Evolutionary conservation across 2,329 filamentous ascomycete species (phyloP), one percentile per base, ranked within the genome.

Genomic region (Exophiala bonariae): DNA sequence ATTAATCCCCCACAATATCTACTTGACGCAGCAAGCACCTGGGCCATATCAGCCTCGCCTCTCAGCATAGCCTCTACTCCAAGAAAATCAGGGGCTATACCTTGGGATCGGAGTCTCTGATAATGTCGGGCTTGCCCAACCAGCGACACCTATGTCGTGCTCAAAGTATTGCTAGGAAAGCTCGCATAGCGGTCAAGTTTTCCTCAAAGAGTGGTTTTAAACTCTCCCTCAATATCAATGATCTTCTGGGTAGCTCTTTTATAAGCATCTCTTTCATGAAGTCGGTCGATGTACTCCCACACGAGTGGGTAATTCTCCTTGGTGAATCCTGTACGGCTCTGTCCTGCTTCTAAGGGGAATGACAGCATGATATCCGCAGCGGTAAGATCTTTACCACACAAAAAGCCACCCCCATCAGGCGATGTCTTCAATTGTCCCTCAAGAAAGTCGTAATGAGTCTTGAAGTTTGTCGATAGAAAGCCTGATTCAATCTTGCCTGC

Each of bases 281-380:
- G 40, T 4, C 55, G 58, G 3, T 67, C 59, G 31, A 67, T 57
- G 54, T 70, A 74, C 6, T 57, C 60, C 40, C 56, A 61, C 34
- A 74, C 42, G 34, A 57, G 55, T 22, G 73, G 72, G 49, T 67
- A 70, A 39, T 64, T 61, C 2, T 65, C 63, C 46, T 63, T 52
- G 20, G 64, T 59, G 19, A 72, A 49, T 4, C 69, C 44, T 2
- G 65, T 61, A 3, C 56, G 53, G n/a, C 49, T 60, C 14, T 56
- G 54, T 8, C 66, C 66, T 26, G 69, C 69, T 40, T 70, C 66
- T 2, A 75, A 46, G 0, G 72, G 70, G 50, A 74, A 75, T 44
- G 70, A 71, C 59, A 76, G 65, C 58, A 75, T 58, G 19, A 76
- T 73, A 49, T 76, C 73, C 2, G 71, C 71, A 1, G 67, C 71